Evolutionary conservation across 169 alveolate species (phyloP).

Genomic region (Babesia ovata): DNA sequence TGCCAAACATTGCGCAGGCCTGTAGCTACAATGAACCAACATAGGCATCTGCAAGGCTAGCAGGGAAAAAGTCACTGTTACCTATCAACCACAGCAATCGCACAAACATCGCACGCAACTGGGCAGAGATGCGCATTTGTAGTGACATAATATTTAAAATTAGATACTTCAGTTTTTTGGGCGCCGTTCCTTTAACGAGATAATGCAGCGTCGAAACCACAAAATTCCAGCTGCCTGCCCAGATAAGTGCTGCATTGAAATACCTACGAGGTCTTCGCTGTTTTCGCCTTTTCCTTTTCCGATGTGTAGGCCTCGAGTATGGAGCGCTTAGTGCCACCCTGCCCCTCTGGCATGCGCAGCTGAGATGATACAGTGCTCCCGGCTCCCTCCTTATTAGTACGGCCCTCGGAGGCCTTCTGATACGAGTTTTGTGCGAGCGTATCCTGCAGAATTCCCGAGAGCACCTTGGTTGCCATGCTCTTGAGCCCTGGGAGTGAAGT

Average conservation of each 20-base stretch:
- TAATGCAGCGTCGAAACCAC: too few species aligned
- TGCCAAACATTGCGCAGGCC: neutral
- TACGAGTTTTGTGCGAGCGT: slow-evolving; percentile 42
- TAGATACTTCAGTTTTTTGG: too few species aligned
- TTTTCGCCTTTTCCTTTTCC: slow-evolving; percentile 4
- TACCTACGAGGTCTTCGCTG: neutral
- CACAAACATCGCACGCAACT: neutral
- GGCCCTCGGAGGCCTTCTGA: slow-evolving; percentile 15
- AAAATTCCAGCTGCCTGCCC: too few species aligned
- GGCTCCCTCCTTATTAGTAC: slow-evolving; percentile 15
- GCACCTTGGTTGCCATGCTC: slow-evolving; percentile 40
- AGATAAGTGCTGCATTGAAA: too few species aligned
- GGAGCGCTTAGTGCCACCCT: slow-evolving; percentile 52
- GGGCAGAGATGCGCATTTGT: too few species aligned
- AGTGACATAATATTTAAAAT: too few species aligned
- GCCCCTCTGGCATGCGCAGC: slow-evolving; percentile 45
- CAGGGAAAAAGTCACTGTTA: too few species aligned
- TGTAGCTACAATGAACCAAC: neutral
- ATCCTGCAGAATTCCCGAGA: slow-evolving; percentile 61
- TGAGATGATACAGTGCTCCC: slow-evolving; percentile 42
- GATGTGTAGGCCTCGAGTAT: slow-evolving; percentile 48
- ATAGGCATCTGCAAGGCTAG: too few species aligned
- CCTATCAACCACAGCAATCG: neutral
- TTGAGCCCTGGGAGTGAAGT: slow-evolving; percentile 40
- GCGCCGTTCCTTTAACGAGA: too few species aligned